Base-by-base conservation (phyloP, 306 rosid species). In the Adenanthera pavonina region DNA sequence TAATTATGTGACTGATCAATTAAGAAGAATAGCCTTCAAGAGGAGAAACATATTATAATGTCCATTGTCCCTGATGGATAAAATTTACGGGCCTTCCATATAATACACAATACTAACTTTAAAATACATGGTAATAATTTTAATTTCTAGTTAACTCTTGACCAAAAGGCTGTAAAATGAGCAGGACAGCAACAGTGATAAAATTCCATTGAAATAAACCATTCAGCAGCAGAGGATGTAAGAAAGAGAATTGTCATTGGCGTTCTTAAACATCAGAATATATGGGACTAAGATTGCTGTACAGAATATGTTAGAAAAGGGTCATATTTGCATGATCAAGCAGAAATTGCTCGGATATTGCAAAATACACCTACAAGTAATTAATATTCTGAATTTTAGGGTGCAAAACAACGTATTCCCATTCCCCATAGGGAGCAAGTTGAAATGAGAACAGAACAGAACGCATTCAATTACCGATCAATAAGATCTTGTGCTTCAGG, bases 401-500 rank as follows among this genome's bases (percentile, higher is more conserved):
- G 9, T n/a, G 70, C 79, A 65, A 61, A 78, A 78, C 25, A 76
- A 79, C 69, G 52, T 36, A 30, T 38, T 71, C 62, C 61, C 33
- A 35, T 66, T 68, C 47, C 44, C 64, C 15, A 66, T 19, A 41
- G 44, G 53, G 82, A 75, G 77, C 74, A 62, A 34, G 30, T 33
- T 65, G 36, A 76, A 61, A 76, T 30, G 20, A 60, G 16, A 60
- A 13, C 7, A 59, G 38, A 68, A 72, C 34, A 73, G 79, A 43
- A 62, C 80, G 74, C 40, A 47, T 7, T 25, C 20, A 14, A 91
- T 89, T 87, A 95, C 99, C 92, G 86, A 80, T 95, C 92, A 87
- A 95, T 88, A 80, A 95, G 88, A 91, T 95, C 98, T 67, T 74
- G 88, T 65, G 99, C 94, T 88, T 92, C 97, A 78, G 76, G 82